Percentiles rank a stretch among this genome's conserved stretches.
Conservation (phyloP, 352 stramenopile genomes). For the Phytophthora cactorum region DNA sequence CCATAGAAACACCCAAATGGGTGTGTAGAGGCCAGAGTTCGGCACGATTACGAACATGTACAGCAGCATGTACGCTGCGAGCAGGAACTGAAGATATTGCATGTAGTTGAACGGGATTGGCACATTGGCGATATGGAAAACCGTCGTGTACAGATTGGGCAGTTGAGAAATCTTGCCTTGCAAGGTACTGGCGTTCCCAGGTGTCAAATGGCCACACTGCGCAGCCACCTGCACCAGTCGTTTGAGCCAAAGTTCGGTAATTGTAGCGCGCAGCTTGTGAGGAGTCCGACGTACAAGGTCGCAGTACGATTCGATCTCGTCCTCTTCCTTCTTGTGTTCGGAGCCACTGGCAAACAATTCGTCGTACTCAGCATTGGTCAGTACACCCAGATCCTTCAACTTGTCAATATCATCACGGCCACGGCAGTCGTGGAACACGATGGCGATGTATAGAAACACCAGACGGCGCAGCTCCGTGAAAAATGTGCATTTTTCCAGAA, state of each 20-base stretch:
- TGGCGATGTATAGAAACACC: constrained; percentile 81
- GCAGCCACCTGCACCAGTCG: constrained; percentile 63
- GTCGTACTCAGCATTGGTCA: constrained; percentile 69
- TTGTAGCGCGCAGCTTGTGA: constrained; percentile 71
- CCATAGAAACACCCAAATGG: constrained; percentile 81
- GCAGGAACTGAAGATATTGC: constrained; percentile 76
- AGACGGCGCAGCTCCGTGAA: constrained; percentile 73
- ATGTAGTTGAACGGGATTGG: constrained; percentile 89
- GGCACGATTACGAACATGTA: constrained; percentile 83
- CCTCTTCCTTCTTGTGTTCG: constrained; percentile 47
- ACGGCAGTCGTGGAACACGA: constrained; percentile 82
- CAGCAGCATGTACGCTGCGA: constrained; percentile 73
- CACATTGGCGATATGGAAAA: constrained; percentile 85
- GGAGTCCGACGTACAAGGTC: constrained; percentile 56
- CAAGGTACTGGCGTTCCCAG: constrained; percentile 61
- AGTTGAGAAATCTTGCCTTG: constrained; percentile 72
- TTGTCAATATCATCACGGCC: constrained; percentile 68
- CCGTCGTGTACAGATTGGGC: constrained; percentile 72
- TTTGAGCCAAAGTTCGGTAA: constrained; percentile 83
- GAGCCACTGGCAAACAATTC: constrained; percentile 70
- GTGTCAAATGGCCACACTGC: constrained; percentile 60
- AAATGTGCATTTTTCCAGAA: constrained; percentile 77
- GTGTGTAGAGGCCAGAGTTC: constrained; percentile 69
- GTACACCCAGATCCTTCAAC: constrained; percentile 53
- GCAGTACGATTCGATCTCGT: constrained; percentile 42